These are phyloP conservation scores for Xylaria bambusicola DNA, from an alignment of 495 filamentous ascomycete genomes.

Conservation along the genomic window DNA sequence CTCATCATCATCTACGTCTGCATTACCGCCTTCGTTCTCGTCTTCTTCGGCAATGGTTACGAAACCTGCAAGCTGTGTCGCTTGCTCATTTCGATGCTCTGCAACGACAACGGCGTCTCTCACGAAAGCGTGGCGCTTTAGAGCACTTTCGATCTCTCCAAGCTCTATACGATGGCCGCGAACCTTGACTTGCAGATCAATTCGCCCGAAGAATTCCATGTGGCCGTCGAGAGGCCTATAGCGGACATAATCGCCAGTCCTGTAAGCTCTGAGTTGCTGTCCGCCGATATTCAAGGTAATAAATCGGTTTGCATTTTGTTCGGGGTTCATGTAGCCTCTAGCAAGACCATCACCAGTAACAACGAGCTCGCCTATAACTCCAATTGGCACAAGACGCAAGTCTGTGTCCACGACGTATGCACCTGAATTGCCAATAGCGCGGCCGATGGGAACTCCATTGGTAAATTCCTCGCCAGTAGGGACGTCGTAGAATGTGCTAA, in stretches of 20 bases:
- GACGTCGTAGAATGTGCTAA: slow-evolving; percentile 37
- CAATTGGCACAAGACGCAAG: slow-evolving; percentile 9
- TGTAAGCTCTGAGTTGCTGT: neutral
- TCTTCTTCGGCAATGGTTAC: neutral
- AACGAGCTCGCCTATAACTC: slow-evolving; percentile 19
- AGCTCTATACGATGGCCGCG: slow-evolving; percentile 32
- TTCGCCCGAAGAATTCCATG: slow-evolving; percentile 21
- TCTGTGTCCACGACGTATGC: slow-evolving; percentile 17
- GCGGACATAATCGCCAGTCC: slow-evolving; percentile 13
- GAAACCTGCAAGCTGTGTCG: neutral
- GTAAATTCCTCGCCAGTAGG: neutral
- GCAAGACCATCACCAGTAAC: slow-evolving; percentile 20
- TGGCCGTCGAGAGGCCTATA: neutral
- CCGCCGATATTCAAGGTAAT: neutral
- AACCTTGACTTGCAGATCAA: slow-evolving; percentile 29
- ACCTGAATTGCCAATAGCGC: slow-evolving; percentile 16
- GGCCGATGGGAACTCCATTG: slow-evolving; percentile 19
- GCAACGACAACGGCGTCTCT: neutral
- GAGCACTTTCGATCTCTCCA: slow-evolving; percentile 24
- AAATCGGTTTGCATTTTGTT: neutral
- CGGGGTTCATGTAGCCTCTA: slow-evolving; percentile 3
- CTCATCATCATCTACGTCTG: neutral
- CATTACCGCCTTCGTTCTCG: neutral
- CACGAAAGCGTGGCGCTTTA: neutral
- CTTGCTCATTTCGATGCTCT: neutral